A percentile compares a stretch with the other conserved stretches of the same genome.
Evolutionary conservation across 768 basidiomycete species (phyloP).

Genomic region (Infundibulicybe gibba): DNA sequence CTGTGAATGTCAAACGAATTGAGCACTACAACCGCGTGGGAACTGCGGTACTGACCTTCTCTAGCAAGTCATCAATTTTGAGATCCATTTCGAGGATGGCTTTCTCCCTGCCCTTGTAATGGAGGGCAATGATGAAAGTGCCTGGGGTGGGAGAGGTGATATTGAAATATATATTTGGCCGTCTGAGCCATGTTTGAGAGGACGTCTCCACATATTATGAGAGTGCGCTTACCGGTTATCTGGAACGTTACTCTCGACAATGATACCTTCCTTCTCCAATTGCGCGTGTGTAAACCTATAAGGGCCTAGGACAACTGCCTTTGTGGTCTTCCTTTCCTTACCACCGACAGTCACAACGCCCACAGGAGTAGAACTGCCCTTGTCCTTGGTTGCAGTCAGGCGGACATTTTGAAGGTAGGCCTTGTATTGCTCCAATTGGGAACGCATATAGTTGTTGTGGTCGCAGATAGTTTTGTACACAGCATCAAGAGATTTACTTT

Average conservation of each 20-base stretch:
- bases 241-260: constrained; percentile 98
- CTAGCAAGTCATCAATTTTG: constrained; percentile 95
- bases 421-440: constrained; percentile 99
- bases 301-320: constrained; percentile 87
- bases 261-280: constrained; percentile 98
- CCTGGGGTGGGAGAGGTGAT: constrained; percentile 97
- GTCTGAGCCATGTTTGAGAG: constrained; percentile 42
- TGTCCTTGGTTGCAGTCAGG: constrained; percentile 83
- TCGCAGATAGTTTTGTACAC: constrained; percentile 99
- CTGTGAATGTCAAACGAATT: constrained; percentile 34
- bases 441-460: constrained; percentile 95
- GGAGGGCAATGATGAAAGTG: constrained; percentile 97
- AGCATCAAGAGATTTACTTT: constrained; percentile 89
- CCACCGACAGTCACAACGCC: constrained; percentile 95
- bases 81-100: constrained; percentile 99
- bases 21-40: background rate
- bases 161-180: constrained; percentile 98
- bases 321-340: constrained; percentile 91
- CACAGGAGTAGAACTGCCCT: constrained; percentile 82
- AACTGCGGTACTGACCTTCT: constrained; percentile 64
- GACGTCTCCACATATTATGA: background rate
- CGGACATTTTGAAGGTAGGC: constrained; percentile 98
- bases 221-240: constrained; percentile 76
- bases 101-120: constrained; percentile 98
- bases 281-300: constrained; percentile 98